Evolutionary conservation across 768 basidiomycete species (phyloP), one percentile per base, ranked within the genome.

Genomic region (Cantharellus anzutake): DNA sequence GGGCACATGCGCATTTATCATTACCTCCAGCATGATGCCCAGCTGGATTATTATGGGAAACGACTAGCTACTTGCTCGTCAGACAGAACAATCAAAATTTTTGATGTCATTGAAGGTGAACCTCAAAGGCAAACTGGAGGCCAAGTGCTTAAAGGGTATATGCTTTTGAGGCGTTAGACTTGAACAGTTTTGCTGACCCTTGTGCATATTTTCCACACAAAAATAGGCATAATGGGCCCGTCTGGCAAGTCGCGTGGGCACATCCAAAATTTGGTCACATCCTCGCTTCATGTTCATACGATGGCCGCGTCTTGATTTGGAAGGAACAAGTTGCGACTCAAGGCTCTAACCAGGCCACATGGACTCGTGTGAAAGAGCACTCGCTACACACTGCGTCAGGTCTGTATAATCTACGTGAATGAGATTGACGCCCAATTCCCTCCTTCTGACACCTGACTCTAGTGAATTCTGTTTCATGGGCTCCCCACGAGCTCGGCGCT

Each of bases 381-480:
- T 84, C 82, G 2, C 72, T 96, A 56, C 96, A 99, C 68, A 86
- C 82, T 55, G 96, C 93, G 2, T 94, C 90, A 62, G 92, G 92
- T 92, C 63, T 64, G 77, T 74, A 11, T 3, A 2, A n/a, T n/a
- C 50, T 48, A 29, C 20, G 20, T 41, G 44, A 48, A 11, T 48
- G 44, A 48, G 11, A 48, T 11, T 48, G 11, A 29, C 29, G 44
- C 11, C 29, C 44, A 48, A 29, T 4, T 41, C 2, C 11, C 16
- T 38, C 4, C 14, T 0, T 44, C 4, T 53, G 4, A 7, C 61
- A 29, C 34, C 55, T 40, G 34, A 11, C 2, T 51, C 2, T 61
- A 94, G 94, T 98, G 56, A 99, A 99, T 73, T 93, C 93, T 0
- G 85, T 98, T 29, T 89, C 90, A 0, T 99, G 96, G 96, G 94